Conservation (phyloP, 2,329 filamentous ascomycete species). For the Simplicillium aogashimaense region DNA sequence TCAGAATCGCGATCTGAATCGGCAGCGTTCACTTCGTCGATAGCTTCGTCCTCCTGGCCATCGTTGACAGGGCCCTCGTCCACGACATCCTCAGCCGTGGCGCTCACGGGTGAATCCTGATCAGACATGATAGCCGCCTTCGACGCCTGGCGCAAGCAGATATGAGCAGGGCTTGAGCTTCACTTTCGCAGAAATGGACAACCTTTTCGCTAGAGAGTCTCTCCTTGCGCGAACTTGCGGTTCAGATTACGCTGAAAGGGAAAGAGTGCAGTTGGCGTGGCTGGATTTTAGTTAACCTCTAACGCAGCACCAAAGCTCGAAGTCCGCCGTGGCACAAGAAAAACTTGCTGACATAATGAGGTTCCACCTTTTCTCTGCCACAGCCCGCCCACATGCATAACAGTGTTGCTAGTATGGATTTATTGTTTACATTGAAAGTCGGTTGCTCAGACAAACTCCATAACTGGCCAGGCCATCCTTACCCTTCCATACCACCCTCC, state of each 20-base stretch:
- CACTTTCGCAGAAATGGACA: no score
- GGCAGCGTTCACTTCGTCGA: conserved; percentile 29
- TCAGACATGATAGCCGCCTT: conserved; percentile 31
- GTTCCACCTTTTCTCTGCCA: not conserved
- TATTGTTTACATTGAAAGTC: conserved; percentile 7
- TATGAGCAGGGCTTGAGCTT: no score
- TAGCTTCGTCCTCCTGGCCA: conserved; percentile 28
- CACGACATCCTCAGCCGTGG: conserved; percentile 19
- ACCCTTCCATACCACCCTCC: not conserved
- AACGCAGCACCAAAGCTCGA: not conserved
- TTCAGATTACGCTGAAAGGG: no score
- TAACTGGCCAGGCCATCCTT: not conserved
- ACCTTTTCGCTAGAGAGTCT: no score
- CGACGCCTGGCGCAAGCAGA: not conserved
- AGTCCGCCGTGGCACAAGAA: not conserved
- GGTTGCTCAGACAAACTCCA: conserved; percentile 5
- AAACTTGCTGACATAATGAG: conserved; percentile 4
- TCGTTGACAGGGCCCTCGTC: conserved; percentile 25
- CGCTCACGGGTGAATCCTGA: conserved; percentile 28
- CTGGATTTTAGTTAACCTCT: not conserved
- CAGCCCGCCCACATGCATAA: conserved; percentile 1
- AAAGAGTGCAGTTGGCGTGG: no score
- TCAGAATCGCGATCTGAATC: conserved; percentile 48
- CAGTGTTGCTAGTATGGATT: not conserved
- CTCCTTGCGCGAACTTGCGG: no score